Evolutionary conservation across 768 basidiomycete species (phyloP).

Genomic region (Naganishia antarctica): DNA sequence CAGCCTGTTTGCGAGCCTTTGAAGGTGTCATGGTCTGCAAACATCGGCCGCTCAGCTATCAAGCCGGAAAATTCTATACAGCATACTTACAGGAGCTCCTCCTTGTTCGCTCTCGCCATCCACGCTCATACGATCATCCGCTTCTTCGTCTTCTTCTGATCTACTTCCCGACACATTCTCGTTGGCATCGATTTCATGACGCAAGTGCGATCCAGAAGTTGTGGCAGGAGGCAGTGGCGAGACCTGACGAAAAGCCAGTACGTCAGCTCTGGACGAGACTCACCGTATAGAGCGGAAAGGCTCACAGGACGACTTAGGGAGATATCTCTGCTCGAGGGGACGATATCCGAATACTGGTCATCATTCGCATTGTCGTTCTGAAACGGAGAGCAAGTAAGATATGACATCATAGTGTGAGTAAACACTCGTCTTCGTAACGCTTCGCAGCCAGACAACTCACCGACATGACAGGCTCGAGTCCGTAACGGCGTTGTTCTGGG

Average conservation of each 20-base stretch:
- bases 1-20: conserved; percentile 14
- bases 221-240: conserved; percentile 3
- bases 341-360: conserved; percentile 16
- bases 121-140: conserved; percentile 24
- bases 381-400: too few relatives aligned
- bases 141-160: conserved; percentile 22
- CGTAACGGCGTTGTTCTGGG: background rate
- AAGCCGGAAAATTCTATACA: too few relatives aligned
- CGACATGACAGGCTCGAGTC: conserved; percentile 8
- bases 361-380: conserved; percentile 16
- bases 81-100: conserved; percentile 1
- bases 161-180: background rate
- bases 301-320: conserved; percentile 18
- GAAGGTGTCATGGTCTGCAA: conserved; percentile 15
- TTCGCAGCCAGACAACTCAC: background rate
- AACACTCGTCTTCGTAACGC: too few relatives aligned
- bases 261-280: background rate
- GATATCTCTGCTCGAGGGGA: conserved; percentile 18
- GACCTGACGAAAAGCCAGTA: background rate
- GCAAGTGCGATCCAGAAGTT: conserved; percentile 17
- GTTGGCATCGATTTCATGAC: conserved; percentile 20
- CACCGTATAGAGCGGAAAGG: background rate
- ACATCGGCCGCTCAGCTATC: background rate
- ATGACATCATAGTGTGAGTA: too few relatives aligned
- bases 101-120: conserved; percentile 21